Evolutionary conservation across 2,329 filamentous ascomycete species (phyloP).

Genomic region (Xylaria polymorpha): DNA sequence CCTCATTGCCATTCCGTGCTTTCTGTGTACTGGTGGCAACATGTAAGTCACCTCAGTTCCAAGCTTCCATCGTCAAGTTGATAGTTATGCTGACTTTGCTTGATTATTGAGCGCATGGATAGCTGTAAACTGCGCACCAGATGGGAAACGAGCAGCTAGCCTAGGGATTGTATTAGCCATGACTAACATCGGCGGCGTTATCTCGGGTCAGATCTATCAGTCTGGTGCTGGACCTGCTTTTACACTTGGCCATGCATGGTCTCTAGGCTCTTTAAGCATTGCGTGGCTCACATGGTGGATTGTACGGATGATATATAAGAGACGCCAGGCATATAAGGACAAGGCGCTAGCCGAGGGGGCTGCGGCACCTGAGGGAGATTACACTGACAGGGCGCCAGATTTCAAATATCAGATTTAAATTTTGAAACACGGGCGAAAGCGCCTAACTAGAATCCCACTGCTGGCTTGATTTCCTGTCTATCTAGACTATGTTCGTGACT

Average conservation of each 20-base stretch:
- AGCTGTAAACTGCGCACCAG: constrained; percentile 46
- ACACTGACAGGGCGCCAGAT: constrained; percentile 61
- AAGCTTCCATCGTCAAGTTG: not conserved
- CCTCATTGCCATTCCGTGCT: constrained; percentile 46
- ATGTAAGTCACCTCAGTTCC: constrained; percentile 37
- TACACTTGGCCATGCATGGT: constrained; percentile 52
- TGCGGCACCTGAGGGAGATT: constrained; percentile 60
- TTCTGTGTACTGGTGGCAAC: constrained; percentile 44
- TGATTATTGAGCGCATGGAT: constrained; percentile 42
- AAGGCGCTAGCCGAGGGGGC: constrained; percentile 51
- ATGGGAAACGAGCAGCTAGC: constrained; percentile 47
- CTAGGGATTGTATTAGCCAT: constrained; percentile 44
- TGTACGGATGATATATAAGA: constrained; percentile 48
- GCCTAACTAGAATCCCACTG: not conserved
- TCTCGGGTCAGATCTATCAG: constrained; percentile 49
- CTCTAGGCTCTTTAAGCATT: constrained; percentile 50
- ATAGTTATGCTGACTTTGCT: not conserved
- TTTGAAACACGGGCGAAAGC: not conserved
- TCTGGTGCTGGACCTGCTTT: constrained; percentile 42
- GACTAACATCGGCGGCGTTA: constrained; percentile 45
- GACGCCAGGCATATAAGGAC: constrained; percentile 50
- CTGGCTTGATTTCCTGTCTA: not conserved
- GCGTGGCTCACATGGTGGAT: constrained; percentile 55
- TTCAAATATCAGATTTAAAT: constrained; percentile 60
- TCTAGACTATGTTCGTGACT: not conserved